A percentile compares a stretch with the other conserved stretches of the same genome.
Conservation (phyloP, 495 filamentous ascomycete species). For the Trichoderma parareesei region DNA sequence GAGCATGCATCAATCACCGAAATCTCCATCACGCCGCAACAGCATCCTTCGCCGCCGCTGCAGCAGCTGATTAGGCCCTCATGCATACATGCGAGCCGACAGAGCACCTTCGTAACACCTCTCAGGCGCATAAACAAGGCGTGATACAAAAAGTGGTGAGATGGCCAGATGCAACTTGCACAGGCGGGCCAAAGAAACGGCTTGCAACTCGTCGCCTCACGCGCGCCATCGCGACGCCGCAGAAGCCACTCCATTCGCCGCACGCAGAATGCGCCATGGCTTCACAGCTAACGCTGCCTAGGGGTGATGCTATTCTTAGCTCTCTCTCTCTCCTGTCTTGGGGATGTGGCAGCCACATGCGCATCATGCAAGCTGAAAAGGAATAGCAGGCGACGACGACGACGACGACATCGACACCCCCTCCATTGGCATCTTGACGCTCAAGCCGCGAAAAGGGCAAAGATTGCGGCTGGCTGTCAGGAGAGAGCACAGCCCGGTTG, state of each 20-base stretch:
- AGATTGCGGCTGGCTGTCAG: too few relatives aligned
- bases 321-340: not conserved
- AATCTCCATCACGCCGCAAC: too few relatives aligned
- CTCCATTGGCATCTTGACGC: not conserved
- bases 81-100: too few relatives aligned
- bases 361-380: constrained; percentile 7
- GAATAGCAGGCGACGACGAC: not conserved
- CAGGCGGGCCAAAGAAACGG: not conserved
- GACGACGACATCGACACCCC: not conserved
- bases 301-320: constrained; percentile 4
- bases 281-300: not conserved
- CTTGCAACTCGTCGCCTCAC: not conserved
- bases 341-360: not conserved
- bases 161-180: not conserved
- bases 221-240: not conserved
- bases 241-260: not conserved
- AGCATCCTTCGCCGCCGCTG: too few relatives aligned
- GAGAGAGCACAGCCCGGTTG: too few relatives aligned
- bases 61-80: too few relatives aligned
- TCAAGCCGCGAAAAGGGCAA: too few relatives aligned
- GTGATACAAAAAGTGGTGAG: not conserved
- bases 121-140: not conserved
- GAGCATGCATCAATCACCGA: too few relatives aligned
- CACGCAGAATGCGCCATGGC: not conserved
- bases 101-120: not conserved